Conservation (phyloP, 306 rosid genomes). For the Trifolium pratense region DNA sequence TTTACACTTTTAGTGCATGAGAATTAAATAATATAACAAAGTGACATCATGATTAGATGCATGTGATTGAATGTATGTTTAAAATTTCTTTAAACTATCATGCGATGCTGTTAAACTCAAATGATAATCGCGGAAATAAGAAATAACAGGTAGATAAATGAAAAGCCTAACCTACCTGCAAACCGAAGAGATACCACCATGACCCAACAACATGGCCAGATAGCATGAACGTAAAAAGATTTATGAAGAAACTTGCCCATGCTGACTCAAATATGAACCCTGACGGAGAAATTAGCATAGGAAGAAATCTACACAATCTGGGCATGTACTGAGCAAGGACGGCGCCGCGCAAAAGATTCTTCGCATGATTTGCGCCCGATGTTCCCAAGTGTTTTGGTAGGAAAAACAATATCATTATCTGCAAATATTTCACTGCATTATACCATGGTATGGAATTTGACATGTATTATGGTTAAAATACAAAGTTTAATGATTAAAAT, state of each 20-base stretch:
- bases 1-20: too few species aligned
- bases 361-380: conserved; percentile 77
- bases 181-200: conserved; percentile 80
- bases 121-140: neutral
- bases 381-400: conserved; percentile 54
- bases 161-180: conserved; percentile 65
- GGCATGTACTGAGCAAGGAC: conserved; percentile 75
- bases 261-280: conserved; percentile 86
- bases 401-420: conserved; percentile 66
- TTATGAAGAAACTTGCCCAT: conserved; percentile 75
- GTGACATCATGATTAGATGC: neutral
- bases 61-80: neutral
- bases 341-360: conserved; percentile 59
- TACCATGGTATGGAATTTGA: too few species aligned
- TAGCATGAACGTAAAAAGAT: conserved; percentile 73
- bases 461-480: too few species aligned
- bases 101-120: neutral
- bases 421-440: conserved; percentile 44
- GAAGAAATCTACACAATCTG: conserved; percentile 72
- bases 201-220: conserved; percentile 85
- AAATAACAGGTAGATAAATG: neutral
- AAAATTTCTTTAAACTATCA: neutral
- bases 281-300: conserved; percentile 65
- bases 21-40: neutral
- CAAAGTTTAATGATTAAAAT: too few species aligned